Evolutionary conservation across 306 rosid genomes (phyloP), one percentile per base, ranked within the genome.

Genomic region (Urtica urens): DNA sequence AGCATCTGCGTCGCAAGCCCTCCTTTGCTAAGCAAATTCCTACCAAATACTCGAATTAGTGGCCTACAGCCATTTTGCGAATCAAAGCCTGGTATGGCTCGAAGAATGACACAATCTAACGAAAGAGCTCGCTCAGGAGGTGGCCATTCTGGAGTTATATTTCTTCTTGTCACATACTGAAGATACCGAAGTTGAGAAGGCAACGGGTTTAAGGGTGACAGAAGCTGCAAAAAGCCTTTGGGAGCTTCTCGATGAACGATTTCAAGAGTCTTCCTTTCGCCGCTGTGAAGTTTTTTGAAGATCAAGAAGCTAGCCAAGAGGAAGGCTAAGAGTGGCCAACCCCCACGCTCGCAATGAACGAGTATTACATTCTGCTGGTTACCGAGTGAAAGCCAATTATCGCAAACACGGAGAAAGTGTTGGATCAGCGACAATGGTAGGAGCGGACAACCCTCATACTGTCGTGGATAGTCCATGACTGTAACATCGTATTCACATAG

Each of bases 241-340:
- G 97, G 97, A 16, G 97, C 93, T 67, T 88, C 97, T 35, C 83
- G 73, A 49, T 88, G 93, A 20, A 84, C 97, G 63, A 84, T 88
- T 35, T 88, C 95, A 11, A 88, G 97, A 7, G 86, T 84, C 70
- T 55, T 76, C 3, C 80, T 64, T 57, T 88, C 97, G 17, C 95
- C 90, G 22, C 79, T 77, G 51, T 88, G 93, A 49, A 74, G 40
- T 60, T 71, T 84, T 35, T 67, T 72, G 52, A 76, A 88, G 55
- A 84, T 77, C 33, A 88, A 60, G 55, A 88, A 74, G 39, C 84
- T 69, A 3, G 95, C 81, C 8, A 88, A 75, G 9, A 84, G 81
- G 54, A 81, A 84, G 11, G 95, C 95, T 53, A 88, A 69, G 35
- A 84, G 84, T 28, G 97, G 95, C 97, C 97, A 88, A 39, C 93